A percentile compares a stretch with the other conserved stretches of the same genome.
These are phyloP conservation scores for Leishmania mexicana DNA, from an alignment of 208 protist genomes.

Conservation along the genomic window DNA sequence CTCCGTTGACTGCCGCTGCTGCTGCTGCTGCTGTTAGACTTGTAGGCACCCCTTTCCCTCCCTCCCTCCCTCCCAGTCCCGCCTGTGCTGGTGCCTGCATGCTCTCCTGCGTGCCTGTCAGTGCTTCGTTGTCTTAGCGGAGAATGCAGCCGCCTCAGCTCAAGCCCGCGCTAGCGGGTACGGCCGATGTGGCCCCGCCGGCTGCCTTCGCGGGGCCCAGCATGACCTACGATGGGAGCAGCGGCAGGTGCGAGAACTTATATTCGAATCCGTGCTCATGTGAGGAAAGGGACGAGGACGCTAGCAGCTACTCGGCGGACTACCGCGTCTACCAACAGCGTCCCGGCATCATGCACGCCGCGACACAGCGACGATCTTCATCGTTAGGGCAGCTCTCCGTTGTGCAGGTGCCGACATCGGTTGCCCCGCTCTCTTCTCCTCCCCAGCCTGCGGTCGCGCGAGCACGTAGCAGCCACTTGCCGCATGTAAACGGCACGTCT, in stretches of 20 bases:
- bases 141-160: slow-evolving; percentile 6
- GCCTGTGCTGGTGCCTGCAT: neutral
- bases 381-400: neutral
- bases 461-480: neutral
- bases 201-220: too few species aligned
- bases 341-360: neutral
- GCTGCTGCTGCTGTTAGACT: neutral
- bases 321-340: neutral
- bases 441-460: neutral
- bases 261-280: neutral
- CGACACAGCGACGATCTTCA: neutral
- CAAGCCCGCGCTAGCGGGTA: neutral
- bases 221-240: neutral
- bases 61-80: neutral
- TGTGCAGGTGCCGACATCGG: neutral
- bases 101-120: neutral
- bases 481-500: neutral
- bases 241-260: neutral
- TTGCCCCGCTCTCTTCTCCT: neutral
- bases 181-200: neutral
- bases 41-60: neutral
- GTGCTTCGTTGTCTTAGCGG: neutral
- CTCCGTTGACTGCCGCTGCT: too few species aligned
- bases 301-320: neutral
- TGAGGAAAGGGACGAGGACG: neutral